These are phyloP conservation scores for Ganoderma meredithae DNA, from an alignment of 1,284 basidiomycete species.

Conservation along the genomic window DNA sequence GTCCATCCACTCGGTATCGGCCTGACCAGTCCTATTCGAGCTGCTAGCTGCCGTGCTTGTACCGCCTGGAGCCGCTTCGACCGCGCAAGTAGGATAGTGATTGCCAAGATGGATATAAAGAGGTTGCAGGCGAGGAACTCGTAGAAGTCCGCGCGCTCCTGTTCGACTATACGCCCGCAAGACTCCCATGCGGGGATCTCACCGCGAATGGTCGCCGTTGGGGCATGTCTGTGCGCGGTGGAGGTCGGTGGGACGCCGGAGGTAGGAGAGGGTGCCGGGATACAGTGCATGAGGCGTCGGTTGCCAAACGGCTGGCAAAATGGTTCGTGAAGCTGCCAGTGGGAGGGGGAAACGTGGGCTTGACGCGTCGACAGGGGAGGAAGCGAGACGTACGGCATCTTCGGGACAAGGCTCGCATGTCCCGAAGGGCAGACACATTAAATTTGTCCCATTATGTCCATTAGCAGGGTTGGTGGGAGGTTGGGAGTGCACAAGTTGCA, in stretches of 20 bases:
- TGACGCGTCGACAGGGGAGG: constrained; percentile 7
- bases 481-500: constrained; percentile 20
- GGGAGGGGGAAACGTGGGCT: constrained; percentile 13
- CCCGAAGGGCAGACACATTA: constrained; percentile 80
- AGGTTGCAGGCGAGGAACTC: constrained; percentile 89
- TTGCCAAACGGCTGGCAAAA: constrained; percentile 94
- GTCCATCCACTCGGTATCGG: constrained; percentile 38
- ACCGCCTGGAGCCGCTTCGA: constrained; percentile 71
- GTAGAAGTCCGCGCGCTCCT: constrained; percentile 85
- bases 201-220: constrained; percentile 46
- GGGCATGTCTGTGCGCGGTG: constrained; percentile 27
- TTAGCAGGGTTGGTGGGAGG: constrained; percentile 12
- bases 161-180: constrained; percentile 82
- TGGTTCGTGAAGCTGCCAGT: constrained; percentile 86
- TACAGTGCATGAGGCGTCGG: constrained; percentile 84
- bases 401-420: constrained; percentile 85
- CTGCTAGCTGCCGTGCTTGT: constrained; percentile 84
- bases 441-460: constrained; percentile 31
- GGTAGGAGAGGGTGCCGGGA: constrained; percentile 45
- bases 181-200: constrained; percentile 89
- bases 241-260: constrained; percentile 31
- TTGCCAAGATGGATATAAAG: constrained; percentile 70
- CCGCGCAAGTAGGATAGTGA: constrained; percentile 71
- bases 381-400: constrained; percentile 65
- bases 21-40: constrained; percentile 74